A percentile compares a stretch with the other conserved stretches of the same genome.
phyloP scores from a whole-genome alignment of 805 yeast genomes.

The Suhomyces prunicola region DNA sequence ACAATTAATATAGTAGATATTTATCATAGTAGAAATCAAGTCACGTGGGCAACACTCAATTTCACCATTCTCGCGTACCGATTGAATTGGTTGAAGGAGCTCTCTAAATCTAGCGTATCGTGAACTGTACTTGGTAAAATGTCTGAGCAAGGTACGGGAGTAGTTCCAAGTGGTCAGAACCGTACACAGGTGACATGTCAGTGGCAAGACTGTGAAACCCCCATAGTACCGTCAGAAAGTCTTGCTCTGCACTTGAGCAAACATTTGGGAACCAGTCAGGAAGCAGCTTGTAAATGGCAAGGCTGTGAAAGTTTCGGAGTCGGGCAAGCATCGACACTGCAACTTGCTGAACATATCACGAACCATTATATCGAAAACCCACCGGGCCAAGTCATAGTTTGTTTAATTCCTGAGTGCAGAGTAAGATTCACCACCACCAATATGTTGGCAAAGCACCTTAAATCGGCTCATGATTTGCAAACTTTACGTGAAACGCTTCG shows the following conservation, averaged over 20 bases:
- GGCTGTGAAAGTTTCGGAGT: constrained; percentile 53
- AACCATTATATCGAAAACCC: constrained; percentile 69
- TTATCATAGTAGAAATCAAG: not conserved
- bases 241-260: constrained; percentile 32
- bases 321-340: constrained; percentile 52
- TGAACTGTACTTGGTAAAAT: not conserved
- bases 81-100: not conserved
- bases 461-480: constrained; percentile 56
- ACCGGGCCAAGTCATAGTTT: constrained; percentile 28
- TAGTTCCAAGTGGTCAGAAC: not conserved
- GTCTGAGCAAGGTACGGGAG: not conserved
- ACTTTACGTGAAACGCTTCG: constrained; percentile 29
- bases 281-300: constrained; percentile 53
- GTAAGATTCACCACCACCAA: constrained; percentile 57
- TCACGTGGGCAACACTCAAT: not conserved
- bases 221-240: constrained; percentile 2
- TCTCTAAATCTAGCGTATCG: not conserved
- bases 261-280: constrained; percentile 22
- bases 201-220: constrained; percentile 19
- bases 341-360: constrained; percentile 59
- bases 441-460: constrained; percentile 62
- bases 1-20: not conserved
- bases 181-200: constrained; percentile 17
- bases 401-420: constrained; percentile 62
- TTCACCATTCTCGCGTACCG: not conserved